These are phyloP conservation scores for Tubosaeta brunneosetosa DNA, from an alignment of 768 basidiomycete genomes.

Conservation along the genomic window DNA sequence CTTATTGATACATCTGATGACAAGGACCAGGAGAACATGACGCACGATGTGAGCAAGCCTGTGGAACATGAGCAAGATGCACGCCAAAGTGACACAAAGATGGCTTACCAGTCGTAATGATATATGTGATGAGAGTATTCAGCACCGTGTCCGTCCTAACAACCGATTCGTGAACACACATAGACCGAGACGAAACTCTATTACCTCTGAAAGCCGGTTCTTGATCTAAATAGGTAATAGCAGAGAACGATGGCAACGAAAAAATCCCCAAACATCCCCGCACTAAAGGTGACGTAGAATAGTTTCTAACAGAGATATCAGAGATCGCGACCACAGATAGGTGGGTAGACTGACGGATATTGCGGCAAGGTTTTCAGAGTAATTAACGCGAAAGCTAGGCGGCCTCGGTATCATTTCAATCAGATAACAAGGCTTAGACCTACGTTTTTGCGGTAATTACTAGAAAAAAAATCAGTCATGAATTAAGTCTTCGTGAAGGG, in stretches of 20 bases:
- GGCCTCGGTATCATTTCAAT: neutral
- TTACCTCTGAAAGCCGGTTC: slow-evolving; percentile 48
- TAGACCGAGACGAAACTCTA: neutral
- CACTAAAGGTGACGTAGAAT: slow-evolving; percentile 49
- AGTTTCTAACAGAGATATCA: slow-evolving; percentile 33
- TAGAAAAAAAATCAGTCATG: slow-evolving; percentile 16
- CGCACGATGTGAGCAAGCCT: slow-evolving; percentile 37
- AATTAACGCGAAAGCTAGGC: slow-evolving; percentile 35
- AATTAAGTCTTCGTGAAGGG: neutral
- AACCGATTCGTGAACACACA: neutral
- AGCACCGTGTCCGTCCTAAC: slow-evolving; percentile 47
- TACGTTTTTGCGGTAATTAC: slow-evolving; percentile 51
- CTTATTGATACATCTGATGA: neutral
- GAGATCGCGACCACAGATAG: neutral
- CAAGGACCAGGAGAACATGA: slow-evolving; percentile 2
- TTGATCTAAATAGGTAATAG: slow-evolving; percentile 42
- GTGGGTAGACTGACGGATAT: slow-evolving; percentile 34
- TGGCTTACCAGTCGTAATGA: slow-evolving; percentile 49
- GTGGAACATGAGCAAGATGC: slow-evolving; percentile 22
- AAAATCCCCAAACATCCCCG: slow-evolving; percentile 46
- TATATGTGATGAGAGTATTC: slow-evolving; percentile 43
- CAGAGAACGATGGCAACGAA: slow-evolving; percentile 47
- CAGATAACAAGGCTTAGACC: slow-evolving; percentile 10
- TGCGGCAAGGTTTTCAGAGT: slow-evolving; percentile 33
- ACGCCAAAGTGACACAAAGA: slow-evolving; percentile 12